Percentiles rank a stretch among this genome's conserved stretches.
Conservation (phyloP, 2,329 filamentous ascomycete genomes). For the Simplicillium sp. region DNA sequence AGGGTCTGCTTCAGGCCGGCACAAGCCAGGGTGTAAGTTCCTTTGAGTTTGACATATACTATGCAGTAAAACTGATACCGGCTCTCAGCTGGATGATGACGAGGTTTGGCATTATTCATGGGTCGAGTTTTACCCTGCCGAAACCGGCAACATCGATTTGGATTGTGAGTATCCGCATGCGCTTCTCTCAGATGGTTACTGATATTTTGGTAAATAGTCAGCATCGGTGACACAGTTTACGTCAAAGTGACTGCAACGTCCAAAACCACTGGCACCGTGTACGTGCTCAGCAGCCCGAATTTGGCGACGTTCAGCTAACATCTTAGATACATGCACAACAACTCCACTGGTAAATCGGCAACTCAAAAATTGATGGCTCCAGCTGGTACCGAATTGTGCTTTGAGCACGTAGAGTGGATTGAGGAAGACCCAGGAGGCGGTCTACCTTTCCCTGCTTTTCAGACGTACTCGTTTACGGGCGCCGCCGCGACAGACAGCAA, state of each 20-base stretch:
- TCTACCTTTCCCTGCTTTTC: not conserved
- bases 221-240: not conserved
- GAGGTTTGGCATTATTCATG: not conserved
- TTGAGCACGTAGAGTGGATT: not conserved
- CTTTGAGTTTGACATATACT: too few relatives aligned
- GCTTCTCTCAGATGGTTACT: not conserved
- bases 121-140: not conserved
- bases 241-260: slow-evolving; percentile 1
- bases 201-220: not conserved
- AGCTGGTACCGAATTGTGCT: not conserved
- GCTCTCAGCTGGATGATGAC: not conserved
- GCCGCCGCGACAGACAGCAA: not conserved
- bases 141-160: not conserved
- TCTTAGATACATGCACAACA: not conserved
- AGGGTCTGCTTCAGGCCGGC: not conserved
- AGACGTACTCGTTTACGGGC: not conserved
- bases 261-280: slow-evolving; percentile 1
- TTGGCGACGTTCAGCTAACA: not conserved
- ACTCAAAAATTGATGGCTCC: not conserved
- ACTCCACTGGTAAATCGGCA: not conserved
- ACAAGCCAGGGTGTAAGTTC: not conserved
- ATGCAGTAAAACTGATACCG: too few relatives aligned
- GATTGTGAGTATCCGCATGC: not conserved
- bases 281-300: not conserved
- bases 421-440: not conserved